Conservation (phyloP, 495 filamentous ascomycete species). For the Lophiotrema nucula region DNA sequence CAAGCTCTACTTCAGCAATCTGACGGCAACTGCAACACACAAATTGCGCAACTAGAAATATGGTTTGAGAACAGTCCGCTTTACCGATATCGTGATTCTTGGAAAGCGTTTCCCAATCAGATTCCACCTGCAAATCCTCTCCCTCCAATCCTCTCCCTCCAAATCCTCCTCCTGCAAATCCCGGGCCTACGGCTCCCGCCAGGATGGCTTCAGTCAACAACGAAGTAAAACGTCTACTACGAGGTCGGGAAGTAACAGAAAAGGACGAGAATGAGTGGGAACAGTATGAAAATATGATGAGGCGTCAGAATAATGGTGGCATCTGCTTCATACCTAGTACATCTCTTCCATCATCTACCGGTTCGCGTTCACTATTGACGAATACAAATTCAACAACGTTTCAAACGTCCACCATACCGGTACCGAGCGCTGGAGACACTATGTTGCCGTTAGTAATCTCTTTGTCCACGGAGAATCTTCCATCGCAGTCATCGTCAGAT, state of each 20-base stretch:
- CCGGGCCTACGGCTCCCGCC: too few species aligned
- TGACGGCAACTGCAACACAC: not conserved
- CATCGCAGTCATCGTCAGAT: too few species aligned
- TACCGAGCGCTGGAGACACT: not conserved
- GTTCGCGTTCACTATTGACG: too few species aligned
- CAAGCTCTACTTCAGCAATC: not conserved
- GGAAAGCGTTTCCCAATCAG: conserved; percentile 8
- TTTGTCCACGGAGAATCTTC: too few species aligned
- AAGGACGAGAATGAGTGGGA: not conserved
- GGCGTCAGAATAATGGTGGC: not conserved
- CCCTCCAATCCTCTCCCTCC: too few species aligned
- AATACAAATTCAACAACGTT: not conserved
- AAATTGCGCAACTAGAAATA: not conserved
- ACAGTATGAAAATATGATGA: not conserved
- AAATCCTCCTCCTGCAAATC: too few species aligned
- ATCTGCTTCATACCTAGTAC: not conserved
- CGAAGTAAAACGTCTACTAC: not conserved
- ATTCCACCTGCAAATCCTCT: too few species aligned
- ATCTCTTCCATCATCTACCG: too few species aligned
- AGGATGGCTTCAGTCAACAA: too few species aligned
- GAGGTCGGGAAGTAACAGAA: not conserved
- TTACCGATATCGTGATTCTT: not conserved
- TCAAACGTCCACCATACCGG: not conserved
- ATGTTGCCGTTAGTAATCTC: too few species aligned
- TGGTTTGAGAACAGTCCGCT: conserved; percentile 3